Percentiles rank a stretch among this genome's conserved stretches.
These are phyloP conservation scores for Diplogelasinospora grovesii DNA, from an alignment of 495 filamentous ascomycete species.

Conservation along the genomic window DNA sequence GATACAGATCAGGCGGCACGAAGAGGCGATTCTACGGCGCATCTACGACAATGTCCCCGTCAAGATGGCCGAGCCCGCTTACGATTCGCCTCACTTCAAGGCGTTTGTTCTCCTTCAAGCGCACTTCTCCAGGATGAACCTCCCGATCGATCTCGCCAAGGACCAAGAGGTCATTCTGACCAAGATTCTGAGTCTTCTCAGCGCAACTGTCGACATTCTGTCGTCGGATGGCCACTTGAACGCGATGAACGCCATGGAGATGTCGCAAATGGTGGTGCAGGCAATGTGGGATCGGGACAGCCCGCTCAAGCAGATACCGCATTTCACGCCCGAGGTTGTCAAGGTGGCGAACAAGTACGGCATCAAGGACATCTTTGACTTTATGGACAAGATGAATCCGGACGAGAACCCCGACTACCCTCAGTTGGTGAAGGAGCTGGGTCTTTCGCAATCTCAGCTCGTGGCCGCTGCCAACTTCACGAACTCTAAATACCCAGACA, in stretches of 20 bases:
- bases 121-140: constrained; percentile 94
- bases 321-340: constrained; percentile 79
- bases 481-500: constrained; percentile 92
- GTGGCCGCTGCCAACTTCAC: constrained; percentile 88
- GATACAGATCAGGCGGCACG: constrained; percentile 90
- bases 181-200: constrained; percentile 81
- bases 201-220: constrained; percentile 88
- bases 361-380: constrained; percentile 91
- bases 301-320: constrained; percentile 93
- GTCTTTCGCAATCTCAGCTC: constrained; percentile 74
- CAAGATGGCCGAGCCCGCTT: constrained; percentile 80
- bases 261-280: constrained; percentile 99
- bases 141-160: constrained; percentile 94
- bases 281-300: constrained; percentile 98
- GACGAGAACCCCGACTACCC: constrained; percentile 76
- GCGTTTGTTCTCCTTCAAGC: constrained; percentile 93
- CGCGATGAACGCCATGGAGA: constrained; percentile 97
- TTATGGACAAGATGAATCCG: constrained; percentile 98
- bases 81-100: constrained; percentile 96
- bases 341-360: constrained; percentile 72
- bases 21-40: constrained; percentile 78
- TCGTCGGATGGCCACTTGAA: constrained; percentile 95
- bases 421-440: constrained; percentile 65
- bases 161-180: constrained; percentile 85
- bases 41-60: constrained; percentile 93